Evolutionary conservation across 1,139 yeast species (phyloP), one percentile per base, ranked within the genome.

Genomic region (Taiozyma onychis): DNA sequence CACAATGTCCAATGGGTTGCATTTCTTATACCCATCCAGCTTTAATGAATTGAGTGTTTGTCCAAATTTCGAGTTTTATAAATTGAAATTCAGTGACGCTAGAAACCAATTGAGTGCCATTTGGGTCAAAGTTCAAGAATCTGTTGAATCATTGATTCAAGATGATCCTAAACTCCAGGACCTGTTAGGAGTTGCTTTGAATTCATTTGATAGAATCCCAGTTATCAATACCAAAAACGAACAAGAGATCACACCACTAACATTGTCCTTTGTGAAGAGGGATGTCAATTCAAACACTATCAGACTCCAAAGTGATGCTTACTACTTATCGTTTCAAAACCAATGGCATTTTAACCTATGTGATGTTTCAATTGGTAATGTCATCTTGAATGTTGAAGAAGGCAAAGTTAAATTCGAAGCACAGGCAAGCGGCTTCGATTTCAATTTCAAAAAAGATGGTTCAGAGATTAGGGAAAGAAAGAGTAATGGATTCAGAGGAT

Each of bases 301-400:
- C 57, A 61, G 60, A 48, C 52, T 53, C 46, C 65, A 60, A 48
- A 80, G 81, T 60, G 88, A 82, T 57, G 69, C 77, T 48, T 78
- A 82, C 58, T 78, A 79, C 60, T 72, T 79, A 18, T 82, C 88
- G 2, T 85, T 82, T 64, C 83, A 83, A 58, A 83, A 84, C 61
- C 74, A 83, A 55, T 86, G 95, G 95, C 89, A 86, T 64, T 84
- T 83, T 62, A 85, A 85, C 60, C 67, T 86, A 47, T 81, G 90
- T 60, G 93, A 85, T 62, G 69, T 72, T n/a, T 66, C 70, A 22
- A 68, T 70, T 46, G 84, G 84, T 3, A 58, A 69, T 16, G 61
- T 76, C 39, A 59, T 74, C 18, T 58, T 80, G 43, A 66, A 66
- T 39, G 62, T 74, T 22, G 63, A 62, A n/a, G 69, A 74, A 45